Evolutionary conservation across 208 protist genomes (phyloP).

Genomic region (Herpetomonas tarakana): DNA sequence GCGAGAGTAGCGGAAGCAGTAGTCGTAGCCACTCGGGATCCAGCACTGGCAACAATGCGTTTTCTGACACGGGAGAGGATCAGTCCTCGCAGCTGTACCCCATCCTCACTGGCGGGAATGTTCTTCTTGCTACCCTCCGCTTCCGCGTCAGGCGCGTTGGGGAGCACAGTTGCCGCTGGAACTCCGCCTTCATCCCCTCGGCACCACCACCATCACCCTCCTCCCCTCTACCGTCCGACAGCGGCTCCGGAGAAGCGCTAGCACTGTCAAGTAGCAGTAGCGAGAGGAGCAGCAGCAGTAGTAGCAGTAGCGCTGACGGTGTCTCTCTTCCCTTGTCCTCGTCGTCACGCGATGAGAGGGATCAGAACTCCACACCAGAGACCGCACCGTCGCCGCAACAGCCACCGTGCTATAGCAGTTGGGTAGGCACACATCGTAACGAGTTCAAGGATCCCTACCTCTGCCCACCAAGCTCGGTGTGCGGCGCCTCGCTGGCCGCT

Average conservation of each 20-base stretch:
- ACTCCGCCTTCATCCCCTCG: slow-evolving; percentile 6
- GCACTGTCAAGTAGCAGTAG: background rate
- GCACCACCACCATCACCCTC: background rate
- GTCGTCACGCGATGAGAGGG: background rate
- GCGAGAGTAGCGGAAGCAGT: too few species aligned
- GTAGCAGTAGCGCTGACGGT: background rate
- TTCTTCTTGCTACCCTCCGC: slow-evolving; percentile 15
- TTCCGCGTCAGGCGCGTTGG: slow-evolving; percentile 11
- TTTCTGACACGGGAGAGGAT: too few species aligned
- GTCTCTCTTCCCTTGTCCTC: too few species aligned
- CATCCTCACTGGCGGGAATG: slow-evolving; percentile 10
- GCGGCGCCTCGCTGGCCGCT: background rate
- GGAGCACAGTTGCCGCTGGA: slow-evolving; percentile 18
- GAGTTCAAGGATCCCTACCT: slow-evolving; percentile 1
- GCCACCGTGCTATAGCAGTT: slow-evolving; percentile 3
- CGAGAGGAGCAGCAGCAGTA: background rate
- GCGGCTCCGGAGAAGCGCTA: too few species aligned
- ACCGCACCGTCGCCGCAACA: too few species aligned
- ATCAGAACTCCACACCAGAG: too few species aligned
- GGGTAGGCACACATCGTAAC: background rate
- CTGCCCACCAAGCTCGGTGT: slow-evolving; percentile 4
- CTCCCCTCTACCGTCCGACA: too few species aligned
- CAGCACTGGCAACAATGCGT: too few species aligned
- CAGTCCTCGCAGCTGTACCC: slow-evolving; percentile 12
- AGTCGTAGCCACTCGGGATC: too few species aligned